Evolutionary conservation across 768 basidiomycete species (phyloP).

Genomic region (Paxillus ammoniavirescens): DNA sequence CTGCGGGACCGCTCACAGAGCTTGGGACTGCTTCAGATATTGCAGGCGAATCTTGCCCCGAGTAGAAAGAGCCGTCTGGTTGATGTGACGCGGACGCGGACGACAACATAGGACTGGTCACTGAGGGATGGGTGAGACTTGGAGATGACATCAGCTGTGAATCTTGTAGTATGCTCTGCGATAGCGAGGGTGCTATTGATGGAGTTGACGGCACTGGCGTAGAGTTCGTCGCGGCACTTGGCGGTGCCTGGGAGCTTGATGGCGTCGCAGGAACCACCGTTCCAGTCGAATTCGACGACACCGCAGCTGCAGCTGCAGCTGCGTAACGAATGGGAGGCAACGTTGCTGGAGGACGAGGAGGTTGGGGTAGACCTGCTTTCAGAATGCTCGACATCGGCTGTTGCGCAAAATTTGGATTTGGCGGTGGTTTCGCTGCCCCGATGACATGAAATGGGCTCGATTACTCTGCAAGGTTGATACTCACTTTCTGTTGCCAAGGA

Average conservation of each 20-base stretch:
- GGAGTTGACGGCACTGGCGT: constrained; percentile 42
- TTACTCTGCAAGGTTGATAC: constrained; percentile 14
- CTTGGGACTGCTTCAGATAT: constrained; percentile 62
- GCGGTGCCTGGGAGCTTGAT: constrained; percentile 39
- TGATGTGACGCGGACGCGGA: constrained; percentile 65
- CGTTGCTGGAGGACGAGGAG: constrained; percentile 49
- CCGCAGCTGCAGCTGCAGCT: constrained; percentile 71
- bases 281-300: constrained; percentile 32
- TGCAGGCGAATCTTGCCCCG: constrained; percentile 69
- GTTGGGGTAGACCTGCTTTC: constrained; percentile 66
- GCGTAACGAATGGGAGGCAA: constrained; percentile 88
- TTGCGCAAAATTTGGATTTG: constrained; percentile 77
- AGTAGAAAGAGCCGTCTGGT: constrained; percentile 67
- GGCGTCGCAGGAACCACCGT: constrained; percentile 37
- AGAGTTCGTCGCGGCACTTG: constrained; percentile 28
- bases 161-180: constrained; percentile 33
- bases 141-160: constrained; percentile 60
- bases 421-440: constrained; percentile 57
- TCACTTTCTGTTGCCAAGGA: constrained; percentile 63
- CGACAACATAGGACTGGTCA: constrained; percentile 79
- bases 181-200: constrained; percentile 36
- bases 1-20: constrained; percentile 44
- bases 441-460: constrained; percentile 5
- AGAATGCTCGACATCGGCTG: constrained; percentile 77
- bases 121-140: constrained; percentile 81